Conservation (phyloP, 1,284 basidiomycete species). For the Pseudozyma flocculosa region DNA sequence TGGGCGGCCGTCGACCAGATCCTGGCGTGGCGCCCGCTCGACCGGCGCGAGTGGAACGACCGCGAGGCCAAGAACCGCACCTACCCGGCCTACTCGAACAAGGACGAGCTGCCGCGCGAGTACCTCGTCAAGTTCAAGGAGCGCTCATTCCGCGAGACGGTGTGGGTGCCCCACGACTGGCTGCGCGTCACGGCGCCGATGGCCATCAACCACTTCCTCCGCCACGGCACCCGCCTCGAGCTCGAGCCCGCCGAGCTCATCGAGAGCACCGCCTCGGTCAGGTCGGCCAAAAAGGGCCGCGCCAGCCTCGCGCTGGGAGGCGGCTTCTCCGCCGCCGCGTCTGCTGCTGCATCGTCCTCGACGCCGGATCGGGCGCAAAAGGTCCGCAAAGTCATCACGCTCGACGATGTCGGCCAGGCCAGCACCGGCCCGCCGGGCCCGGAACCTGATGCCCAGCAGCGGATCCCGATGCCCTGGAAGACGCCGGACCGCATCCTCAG, state of each 20-base stretch:
- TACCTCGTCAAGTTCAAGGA: slow-evolving; percentile 47
- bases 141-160: slow-evolving; percentile 32
- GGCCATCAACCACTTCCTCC: slow-evolving; percentile 18
- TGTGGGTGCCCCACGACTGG: slow-evolving; percentile 46
- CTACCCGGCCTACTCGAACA: slow-evolving; percentile 14
- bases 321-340: slow-evolving; percentile 2
- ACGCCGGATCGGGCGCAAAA: slow-evolving; percentile 7
- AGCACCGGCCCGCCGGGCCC: slow-evolving; percentile 32
- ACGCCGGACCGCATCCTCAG: slow-evolving; percentile 44
- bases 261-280: not conserved
- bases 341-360: not conserved
- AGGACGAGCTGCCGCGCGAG: slow-evolving; percentile 35
- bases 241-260: slow-evolving; percentile 24
- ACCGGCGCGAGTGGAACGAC: slow-evolving; percentile 16
- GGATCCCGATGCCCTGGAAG: slow-evolving; percentile 35
- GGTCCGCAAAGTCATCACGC: slow-evolving; percentile 15
- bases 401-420: slow-evolving; percentile 34
- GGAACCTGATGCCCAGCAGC: slow-evolving; percentile 33
- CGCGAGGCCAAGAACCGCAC: slow-evolving; percentile 12
- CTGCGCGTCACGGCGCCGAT: slow-evolving; percentile 11
- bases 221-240: slow-evolving; percentile 34
- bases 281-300: slow-evolving; percentile 8
- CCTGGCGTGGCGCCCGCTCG: slow-evolving; percentile 39
- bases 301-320: slow-evolving; percentile 19
- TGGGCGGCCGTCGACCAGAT: slow-evolving; percentile 34